A percentile compares a stretch with the other conserved stretches of the same genome.
Conservation (phyloP, 345 rosid genomes). For the Lumnitzera racemosa region DNA sequence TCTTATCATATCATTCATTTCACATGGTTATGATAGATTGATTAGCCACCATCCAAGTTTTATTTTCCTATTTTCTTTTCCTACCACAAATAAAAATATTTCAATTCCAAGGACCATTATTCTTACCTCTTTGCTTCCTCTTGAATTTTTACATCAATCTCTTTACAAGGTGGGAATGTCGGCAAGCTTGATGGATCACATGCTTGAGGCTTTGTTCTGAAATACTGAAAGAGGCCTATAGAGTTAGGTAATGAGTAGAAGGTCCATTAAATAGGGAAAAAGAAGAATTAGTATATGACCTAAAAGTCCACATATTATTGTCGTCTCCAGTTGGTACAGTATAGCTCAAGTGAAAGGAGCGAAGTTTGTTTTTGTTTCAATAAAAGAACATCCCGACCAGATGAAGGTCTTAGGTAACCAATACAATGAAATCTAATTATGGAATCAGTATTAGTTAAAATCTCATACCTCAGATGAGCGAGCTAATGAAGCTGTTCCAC, state of each 20-base stretch:
- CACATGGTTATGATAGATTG: too few relatives aligned
- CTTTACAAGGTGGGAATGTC: slow-evolving; percentile 35
- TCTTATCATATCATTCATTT: too few relatives aligned
- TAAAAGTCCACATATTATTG: background rate
- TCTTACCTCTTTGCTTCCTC: slow-evolving; percentile 32
- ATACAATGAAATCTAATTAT: too few relatives aligned
- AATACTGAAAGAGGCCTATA: slow-evolving; percentile 16
- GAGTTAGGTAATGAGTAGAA: too few relatives aligned
- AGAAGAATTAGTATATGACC: too few relatives aligned
- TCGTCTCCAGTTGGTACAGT: background rate
- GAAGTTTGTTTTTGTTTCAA: too few relatives aligned
- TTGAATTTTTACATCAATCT: slow-evolving; percentile 32
- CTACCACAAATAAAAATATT: background rate
- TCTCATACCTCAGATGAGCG: slow-evolving; percentile 8
- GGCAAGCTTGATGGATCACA: slow-evolving; percentile 36
- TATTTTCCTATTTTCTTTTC: background rate
- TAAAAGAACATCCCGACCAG: too few relatives aligned
- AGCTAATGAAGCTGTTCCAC: slow-evolving; percentile 15
- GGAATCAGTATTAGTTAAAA: background rate
- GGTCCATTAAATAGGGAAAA: too few relatives aligned
- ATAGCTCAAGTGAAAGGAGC: too few relatives aligned
- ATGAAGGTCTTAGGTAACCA: too few relatives aligned
- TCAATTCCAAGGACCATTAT: background rate
- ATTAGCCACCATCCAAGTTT: too few relatives aligned
- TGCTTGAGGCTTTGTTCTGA: slow-evolving; percentile 28